Conservation (phyloP, 78 protist genomes). For the Thecamonas trahens region DNA sequence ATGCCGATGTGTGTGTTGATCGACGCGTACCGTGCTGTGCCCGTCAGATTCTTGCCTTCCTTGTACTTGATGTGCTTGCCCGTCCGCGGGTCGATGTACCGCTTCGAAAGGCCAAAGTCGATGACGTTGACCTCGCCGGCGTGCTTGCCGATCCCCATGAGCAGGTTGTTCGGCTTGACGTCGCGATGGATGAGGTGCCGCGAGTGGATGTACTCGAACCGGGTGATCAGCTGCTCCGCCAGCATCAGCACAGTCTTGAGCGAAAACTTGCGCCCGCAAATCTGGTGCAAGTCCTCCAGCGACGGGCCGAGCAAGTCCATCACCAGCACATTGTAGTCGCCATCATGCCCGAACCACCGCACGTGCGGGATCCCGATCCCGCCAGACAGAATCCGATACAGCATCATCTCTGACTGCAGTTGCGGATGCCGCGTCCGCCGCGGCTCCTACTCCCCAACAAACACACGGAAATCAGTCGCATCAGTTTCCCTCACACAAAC, state of each 20-base stretch:
- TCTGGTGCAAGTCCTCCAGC: conserved; percentile 87
- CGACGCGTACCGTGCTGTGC: conserved; percentile 85
- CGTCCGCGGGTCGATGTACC: conserved; percentile 85
- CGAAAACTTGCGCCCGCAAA: conserved; percentile 70
- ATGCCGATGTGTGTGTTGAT: conserved; percentile 84
- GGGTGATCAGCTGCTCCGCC: conserved; percentile 76
- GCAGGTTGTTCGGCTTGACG: conserved; percentile 91
- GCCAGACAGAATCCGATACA: neutral
- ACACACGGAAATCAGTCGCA: neutral
- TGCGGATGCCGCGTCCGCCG: neutral
- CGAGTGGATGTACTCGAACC: conserved; percentile 55
- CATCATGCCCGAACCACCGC: conserved; percentile 91
- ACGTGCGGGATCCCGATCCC: conserved; percentile 80
- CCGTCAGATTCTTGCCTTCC: conserved; percentile 84
- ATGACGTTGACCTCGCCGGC: conserved; percentile 67
- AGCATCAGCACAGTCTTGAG: conserved; percentile 81
- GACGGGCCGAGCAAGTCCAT: conserved; percentile 93
- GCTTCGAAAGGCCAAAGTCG: conserved; percentile 96
- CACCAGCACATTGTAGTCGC: conserved; percentile 85
- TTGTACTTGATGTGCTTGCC: conserved; percentile 87
- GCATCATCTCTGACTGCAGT: neutral
- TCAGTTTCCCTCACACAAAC: too few species aligned
- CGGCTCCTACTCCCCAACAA: neutral
- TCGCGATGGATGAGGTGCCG: conserved; percentile 88
- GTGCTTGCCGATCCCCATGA: conserved; percentile 85